Conservation (phyloP, 108 stramenopile species). For the Asterionellopsis glacialis region DNA sequence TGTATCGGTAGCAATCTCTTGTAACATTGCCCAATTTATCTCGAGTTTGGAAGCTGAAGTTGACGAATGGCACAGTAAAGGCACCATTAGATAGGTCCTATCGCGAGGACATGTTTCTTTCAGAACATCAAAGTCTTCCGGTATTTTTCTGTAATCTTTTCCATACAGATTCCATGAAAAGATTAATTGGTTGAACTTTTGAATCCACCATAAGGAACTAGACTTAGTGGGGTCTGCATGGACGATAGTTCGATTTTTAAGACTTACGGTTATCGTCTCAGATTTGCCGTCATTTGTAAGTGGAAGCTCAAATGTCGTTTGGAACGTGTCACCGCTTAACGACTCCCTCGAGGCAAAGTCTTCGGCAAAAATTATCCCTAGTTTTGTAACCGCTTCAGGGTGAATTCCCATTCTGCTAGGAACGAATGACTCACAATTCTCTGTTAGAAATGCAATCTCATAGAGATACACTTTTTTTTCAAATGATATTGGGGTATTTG, state of each 20-base stretch:
- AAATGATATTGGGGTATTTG: too few species aligned
- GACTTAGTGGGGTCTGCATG: not conserved
- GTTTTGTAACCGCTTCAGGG: too few species aligned
- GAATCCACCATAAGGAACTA: not conserved
- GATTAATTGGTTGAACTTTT: not conserved
- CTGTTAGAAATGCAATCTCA: too few species aligned
- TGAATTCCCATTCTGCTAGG: too few species aligned
- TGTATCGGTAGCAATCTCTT: not conserved
- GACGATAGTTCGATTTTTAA: not conserved
- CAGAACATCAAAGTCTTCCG: not conserved
- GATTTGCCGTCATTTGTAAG: not conserved
- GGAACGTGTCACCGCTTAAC: too few species aligned
- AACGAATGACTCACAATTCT: too few species aligned
- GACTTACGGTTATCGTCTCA: not conserved
- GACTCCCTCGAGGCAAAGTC: too few species aligned
- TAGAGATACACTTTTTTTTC: too few species aligned
- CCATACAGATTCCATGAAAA: constrained; percentile 1
- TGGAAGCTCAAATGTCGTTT: too few species aligned
- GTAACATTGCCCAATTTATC: constrained; percentile 2
- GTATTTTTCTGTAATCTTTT: not conserved
- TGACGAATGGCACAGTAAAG: not conserved
- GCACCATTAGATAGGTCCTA: constrained; percentile 9
- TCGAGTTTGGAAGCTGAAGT: not conserved
- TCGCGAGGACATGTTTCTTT: not conserved
- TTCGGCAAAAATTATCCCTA: too few species aligned